Percentiles rank a stretch among this genome's conserved stretches.
Evolutionary conservation across 2,329 filamentous ascomycete genomes (phyloP).

Genomic region (Fusarium napiforme): DNA sequence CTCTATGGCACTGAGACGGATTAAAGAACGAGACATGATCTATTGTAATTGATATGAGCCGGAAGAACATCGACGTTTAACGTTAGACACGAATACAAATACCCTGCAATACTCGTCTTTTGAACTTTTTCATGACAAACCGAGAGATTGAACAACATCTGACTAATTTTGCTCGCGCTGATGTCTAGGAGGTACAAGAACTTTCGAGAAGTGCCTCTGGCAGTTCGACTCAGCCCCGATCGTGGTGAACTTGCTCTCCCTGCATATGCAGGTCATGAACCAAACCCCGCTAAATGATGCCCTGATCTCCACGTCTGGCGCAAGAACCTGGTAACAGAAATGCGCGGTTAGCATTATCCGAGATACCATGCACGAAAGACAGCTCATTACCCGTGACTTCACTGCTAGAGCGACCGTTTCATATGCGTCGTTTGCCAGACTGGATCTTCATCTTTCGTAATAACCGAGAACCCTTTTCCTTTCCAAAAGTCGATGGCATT

Average conservation of each 20-base stretch:
- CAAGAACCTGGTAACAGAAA: neutral
- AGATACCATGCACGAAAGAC: neutral
- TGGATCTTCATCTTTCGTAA: conserved; percentile 40
- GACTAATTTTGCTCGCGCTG: neutral
- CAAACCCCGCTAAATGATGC: neutral
- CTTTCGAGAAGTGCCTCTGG: neutral
- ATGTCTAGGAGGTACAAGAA: neutral
- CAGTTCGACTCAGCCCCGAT: neutral
- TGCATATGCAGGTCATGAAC: neutral
- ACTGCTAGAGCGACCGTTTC: neutral
- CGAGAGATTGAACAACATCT: too few species aligned
- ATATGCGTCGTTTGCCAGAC: conserved; percentile 47
- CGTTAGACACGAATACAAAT: neutral
- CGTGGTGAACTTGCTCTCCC: neutral
- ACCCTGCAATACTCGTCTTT: neutral
- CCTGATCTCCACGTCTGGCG: neutral
- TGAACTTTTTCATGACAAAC: too few species aligned
- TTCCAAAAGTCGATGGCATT: conserved; percentile 45
- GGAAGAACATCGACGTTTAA: neutral
- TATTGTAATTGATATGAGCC: neutral
- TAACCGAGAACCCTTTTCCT: conserved; percentile 34
- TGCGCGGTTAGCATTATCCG: neutral
- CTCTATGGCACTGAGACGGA: neutral
- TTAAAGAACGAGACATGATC: neutral
- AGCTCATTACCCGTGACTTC: neutral